These are phyloP conservation scores for Senecio squalidus DNA, from an alignment of 140 eudicot genomes.

Conservation along the genomic window DNA sequence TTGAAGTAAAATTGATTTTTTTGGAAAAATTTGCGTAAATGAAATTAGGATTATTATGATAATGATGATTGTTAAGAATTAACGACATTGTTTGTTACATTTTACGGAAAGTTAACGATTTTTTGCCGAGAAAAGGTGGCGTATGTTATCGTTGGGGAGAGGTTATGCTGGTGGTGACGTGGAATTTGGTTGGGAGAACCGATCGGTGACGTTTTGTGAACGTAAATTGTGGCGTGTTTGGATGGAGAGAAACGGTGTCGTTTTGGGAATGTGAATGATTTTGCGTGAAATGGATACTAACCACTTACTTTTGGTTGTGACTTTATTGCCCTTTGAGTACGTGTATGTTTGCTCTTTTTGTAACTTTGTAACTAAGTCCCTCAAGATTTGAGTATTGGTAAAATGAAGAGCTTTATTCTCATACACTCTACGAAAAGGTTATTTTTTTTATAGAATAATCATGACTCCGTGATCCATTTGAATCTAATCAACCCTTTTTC, in stretches of 20 bases:
- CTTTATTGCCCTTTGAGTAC: conserved; percentile 16
- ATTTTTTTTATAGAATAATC: too few species aligned
- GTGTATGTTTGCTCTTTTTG: not conserved
- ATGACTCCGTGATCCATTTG: too few species aligned
- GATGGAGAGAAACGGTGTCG: conserved; percentile 6
- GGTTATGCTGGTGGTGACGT: conserved; percentile 26
- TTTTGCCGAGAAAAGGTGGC: not conserved
- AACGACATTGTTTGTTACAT: conserved; percentile 40
- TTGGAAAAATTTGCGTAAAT: conserved; percentile 8
- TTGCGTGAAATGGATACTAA: conserved; percentile 28
- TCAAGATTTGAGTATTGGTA: conserved; percentile 1
- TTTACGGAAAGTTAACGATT: conserved; percentile 1
- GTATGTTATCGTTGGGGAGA: conserved; percentile 27
- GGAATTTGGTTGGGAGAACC: conserved; percentile 6
- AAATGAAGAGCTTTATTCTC: not conserved
- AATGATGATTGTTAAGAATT: conserved; percentile 34
- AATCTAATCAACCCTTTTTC: too few species aligned
- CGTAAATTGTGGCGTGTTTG: conserved; percentile 18
- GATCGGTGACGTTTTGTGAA: conserved; percentile 11
- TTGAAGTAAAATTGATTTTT: conserved; percentile 11
- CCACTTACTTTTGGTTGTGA: conserved; percentile 25
- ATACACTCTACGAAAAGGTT: too few species aligned
- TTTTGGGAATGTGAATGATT: not conserved
- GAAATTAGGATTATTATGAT: conserved; percentile 19
- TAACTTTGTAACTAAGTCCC: not conserved